Evolutionary conservation across 495 filamentous ascomycete genomes (phyloP), one percentile per base, ranked within the genome.

Genomic region (Neurospora terricola): DNA sequence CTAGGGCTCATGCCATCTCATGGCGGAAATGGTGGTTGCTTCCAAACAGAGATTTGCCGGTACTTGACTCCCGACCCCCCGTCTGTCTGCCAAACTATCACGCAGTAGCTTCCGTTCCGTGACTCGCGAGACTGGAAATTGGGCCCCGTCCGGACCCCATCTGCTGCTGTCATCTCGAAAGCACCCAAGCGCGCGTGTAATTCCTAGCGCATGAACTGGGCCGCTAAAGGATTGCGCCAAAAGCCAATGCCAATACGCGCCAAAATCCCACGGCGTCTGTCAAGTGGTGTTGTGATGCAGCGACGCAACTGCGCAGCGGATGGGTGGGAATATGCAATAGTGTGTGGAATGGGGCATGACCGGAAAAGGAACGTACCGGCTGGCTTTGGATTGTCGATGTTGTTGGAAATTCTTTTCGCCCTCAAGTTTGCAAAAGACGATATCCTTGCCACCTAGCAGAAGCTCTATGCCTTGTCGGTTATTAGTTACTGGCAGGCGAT

Each of bases 1-100:
- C 69, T 70, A 70, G 59, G 42, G 59, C 38, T 73, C 62, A 69
- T 71, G 71, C 48, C 71, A 68, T 48, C 59, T 14, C 21, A 45
- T 62, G 18, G 14, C 37, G 9, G 37, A 14, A 72, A 72, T 36
- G 30, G n/a, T 38, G 48, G 21, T 70, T 70, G 68, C 38, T 69
- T 23, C n/a, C 16, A 21, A 12, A 59, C 18, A 40, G 68, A 37
- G 38, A n/a, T 38, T 69, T 38, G 69, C 36, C 72, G 45, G 21
- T 45, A 73, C 69, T 71, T 70, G 72, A 14, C 70, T 37, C 71
- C 21, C 30, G 4, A 68, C 21, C 43, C 70, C 70, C 39, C 70
- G 34, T 48, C 10, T 30, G 16, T n/a, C 38, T 45, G 37, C n/a
- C 38, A 12, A 62, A 43, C 10, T 16, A 71, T 62, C 34, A 54